Percentiles rank a stretch among this genome's conserved stretches.
Evolutionary conservation across 306 rosid genomes (phyloP).

Genomic region (Gastrolobium bilobum): DNA sequence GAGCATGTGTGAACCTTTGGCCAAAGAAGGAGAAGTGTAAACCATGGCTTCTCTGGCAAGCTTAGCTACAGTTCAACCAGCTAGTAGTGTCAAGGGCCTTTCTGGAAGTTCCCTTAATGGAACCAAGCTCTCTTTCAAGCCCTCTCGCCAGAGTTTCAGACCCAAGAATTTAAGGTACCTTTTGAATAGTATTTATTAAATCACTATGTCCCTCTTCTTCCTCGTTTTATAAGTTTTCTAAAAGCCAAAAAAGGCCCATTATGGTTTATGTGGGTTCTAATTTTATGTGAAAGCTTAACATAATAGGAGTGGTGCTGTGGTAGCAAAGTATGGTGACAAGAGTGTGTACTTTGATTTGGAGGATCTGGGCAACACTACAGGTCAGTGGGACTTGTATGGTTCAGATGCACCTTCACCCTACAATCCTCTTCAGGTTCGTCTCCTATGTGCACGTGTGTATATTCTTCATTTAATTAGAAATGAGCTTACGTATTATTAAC

Average conservation of each 20-base stretch:
- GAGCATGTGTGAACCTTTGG: not conserved
- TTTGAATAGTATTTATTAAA: not conserved
- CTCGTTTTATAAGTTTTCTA: too few species aligned
- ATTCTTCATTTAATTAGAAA: not conserved
- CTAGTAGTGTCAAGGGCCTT: conserved; percentile 65
- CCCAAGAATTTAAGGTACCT: conserved; percentile 65
- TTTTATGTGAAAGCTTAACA: conserved; percentile 5
- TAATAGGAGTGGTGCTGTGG: conserved; percentile 74
- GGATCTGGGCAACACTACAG: conserved; percentile 95
- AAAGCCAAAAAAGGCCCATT: too few species aligned
- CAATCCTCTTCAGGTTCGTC: conserved; percentile 91
- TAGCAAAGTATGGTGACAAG: conserved; percentile 95
- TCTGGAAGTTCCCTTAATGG: conserved; percentile 79
- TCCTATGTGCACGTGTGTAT: not conserved
- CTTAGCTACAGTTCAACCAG: conserved; percentile 72
- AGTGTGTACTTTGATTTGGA: conserved; percentile 95
- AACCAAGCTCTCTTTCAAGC: conserved; percentile 73
- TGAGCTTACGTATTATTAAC: not conserved
- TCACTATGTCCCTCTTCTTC: too few species aligned
- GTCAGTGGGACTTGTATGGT: conserved; percentile 98
- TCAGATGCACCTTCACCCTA: conserved; percentile 97
- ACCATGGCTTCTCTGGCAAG: conserved; percentile 85
- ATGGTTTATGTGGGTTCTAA: not conserved
- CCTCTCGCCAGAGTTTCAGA: conserved; percentile 68
- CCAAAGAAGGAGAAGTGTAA: not conserved